These are phyloP conservation scores for Neckera pumila DNA, from an alignment of 225 moss, liverwort and hornwort genomes.

Conservation along the genomic window DNA sequence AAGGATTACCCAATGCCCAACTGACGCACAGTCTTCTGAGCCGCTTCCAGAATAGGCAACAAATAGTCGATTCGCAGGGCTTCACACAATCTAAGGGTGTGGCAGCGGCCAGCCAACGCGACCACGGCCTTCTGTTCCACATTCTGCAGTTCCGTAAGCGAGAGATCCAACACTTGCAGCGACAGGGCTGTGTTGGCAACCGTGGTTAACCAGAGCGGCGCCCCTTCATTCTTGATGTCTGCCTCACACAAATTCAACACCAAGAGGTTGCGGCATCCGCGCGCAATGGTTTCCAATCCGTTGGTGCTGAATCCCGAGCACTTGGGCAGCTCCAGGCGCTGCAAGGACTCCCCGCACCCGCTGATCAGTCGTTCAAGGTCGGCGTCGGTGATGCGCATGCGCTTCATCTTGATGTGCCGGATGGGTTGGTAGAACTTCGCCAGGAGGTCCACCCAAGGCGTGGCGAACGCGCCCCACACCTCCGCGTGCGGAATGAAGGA, in stretches of 20 bases:
- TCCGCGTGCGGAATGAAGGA: constrained; percentile 33
- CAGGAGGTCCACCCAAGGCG: constrained; percentile 37
- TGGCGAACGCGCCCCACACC: constrained; percentile 44
- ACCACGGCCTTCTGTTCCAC: constrained; percentile 17
- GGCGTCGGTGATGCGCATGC: constrained; percentile 24
- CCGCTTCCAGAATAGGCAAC: constrained; percentile 32
- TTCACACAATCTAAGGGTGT: constrained; percentile 25
- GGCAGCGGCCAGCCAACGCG: constrained; percentile 35
- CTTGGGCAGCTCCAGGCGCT: constrained; percentile 37
- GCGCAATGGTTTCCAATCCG: constrained; percentile 28
- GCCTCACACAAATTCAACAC: constrained; percentile 30
- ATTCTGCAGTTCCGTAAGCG: constrained; percentile 20
- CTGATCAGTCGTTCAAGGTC: constrained; percentile 21
- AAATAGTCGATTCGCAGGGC: constrained; percentile 8
- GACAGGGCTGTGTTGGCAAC: constrained; percentile 14
- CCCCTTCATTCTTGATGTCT: neutral
- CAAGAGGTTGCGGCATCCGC: constrained; percentile 14
- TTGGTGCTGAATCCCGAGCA: constrained; percentile 38
- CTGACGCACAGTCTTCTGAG: constrained; percentile 14
- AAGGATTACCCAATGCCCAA: constrained; percentile 35
- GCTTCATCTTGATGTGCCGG: constrained; percentile 39
- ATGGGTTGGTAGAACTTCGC: constrained; percentile 8
- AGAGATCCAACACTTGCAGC: constrained; percentile 37
- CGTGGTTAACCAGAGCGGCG: constrained; percentile 21
- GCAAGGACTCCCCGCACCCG: constrained; percentile 18